Percentiles rank a stretch among this genome's conserved stretches.
Conservation (phyloP, 345 rosid genomes). For the Rhodamnia argentea region DNA sequence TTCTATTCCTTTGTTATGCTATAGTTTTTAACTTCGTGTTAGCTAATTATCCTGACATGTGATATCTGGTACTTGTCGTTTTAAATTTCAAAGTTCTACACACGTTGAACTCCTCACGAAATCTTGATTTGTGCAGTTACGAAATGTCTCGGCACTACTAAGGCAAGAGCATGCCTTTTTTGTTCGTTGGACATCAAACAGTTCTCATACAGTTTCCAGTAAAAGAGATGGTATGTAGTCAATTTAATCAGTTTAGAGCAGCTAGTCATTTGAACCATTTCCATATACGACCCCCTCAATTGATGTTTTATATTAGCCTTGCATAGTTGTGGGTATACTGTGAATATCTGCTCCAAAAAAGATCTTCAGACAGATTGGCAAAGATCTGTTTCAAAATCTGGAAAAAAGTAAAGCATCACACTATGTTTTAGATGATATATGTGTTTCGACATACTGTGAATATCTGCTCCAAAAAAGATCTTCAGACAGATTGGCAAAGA, state of each 20-base stretch:
- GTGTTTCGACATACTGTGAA: background rate
- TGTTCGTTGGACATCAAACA: constrained; percentile 52
- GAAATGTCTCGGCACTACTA: constrained; percentile 36
- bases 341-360: background rate
- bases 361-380: background rate
- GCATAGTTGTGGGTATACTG: background rate
- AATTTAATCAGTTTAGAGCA: background rate
- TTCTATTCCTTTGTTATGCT: background rate
- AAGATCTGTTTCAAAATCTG: background rate
- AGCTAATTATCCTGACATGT: background rate
- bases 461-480: background rate
- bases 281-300: background rate
- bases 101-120: background rate
- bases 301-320: background rate
- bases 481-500: background rate
- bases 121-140: constrained; percentile 30
- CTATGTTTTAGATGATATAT: background rate
- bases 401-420: background rate
- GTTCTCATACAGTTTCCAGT: constrained; percentile 16
- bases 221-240: constrained; percentile 40
- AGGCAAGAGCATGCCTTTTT: constrained; percentile 38
- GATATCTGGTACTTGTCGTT: background rate
- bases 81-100: background rate
- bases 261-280: background rate
- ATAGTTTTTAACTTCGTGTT: background rate